A percentile compares a stretch with the other conserved stretches of the same genome.
phyloP scores from a whole-genome alignment of 148 eudicot genomes.

The Cornus suecica region DNA sequence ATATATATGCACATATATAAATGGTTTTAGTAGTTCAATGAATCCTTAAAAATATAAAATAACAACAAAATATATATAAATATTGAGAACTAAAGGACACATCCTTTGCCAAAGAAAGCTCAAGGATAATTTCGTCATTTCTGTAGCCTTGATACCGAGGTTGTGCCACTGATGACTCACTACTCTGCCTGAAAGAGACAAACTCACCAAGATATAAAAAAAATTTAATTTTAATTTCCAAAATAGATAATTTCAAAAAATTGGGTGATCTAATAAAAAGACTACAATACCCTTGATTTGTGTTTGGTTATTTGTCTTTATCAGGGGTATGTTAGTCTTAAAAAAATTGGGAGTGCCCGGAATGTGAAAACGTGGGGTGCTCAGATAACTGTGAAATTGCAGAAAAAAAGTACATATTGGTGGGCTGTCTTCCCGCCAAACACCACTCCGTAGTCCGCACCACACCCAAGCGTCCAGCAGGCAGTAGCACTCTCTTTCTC shows the following conservation, averaged over 20 bases:
- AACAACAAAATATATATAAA: not conserved
- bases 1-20: too few relatives aligned
- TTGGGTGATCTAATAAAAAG: too few relatives aligned
- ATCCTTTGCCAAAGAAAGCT: too few relatives aligned
- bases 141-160: not conserved
- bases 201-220: not conserved
- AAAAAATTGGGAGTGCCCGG: not conserved
- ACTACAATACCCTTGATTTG: too few relatives aligned
- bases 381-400: not conserved
- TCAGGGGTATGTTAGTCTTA: not conserved
- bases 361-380: not conserved
- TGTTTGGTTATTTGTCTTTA: too few relatives aligned
- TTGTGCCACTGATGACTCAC: not conserved
- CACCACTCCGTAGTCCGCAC: slow-evolving; percentile 9
- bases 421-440: slow-evolving; percentile 23
- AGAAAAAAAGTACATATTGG: slow-evolving; percentile 12
- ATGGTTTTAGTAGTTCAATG: not conserved
- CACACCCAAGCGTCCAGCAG: slow-evolving; percentile 13
- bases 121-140: not conserved
- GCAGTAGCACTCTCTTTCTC: slow-evolving; percentile 8
- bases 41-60: too few relatives aligned
- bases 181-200: not conserved
- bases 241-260: too few relatives aligned
- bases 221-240: too few relatives aligned
- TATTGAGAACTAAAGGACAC: not conserved